Evolutionary conservation across 2,329 filamentous ascomycete species (phyloP), one percentile per base, ranked within the genome.

Genomic region (Pyricularia grisea): DNA sequence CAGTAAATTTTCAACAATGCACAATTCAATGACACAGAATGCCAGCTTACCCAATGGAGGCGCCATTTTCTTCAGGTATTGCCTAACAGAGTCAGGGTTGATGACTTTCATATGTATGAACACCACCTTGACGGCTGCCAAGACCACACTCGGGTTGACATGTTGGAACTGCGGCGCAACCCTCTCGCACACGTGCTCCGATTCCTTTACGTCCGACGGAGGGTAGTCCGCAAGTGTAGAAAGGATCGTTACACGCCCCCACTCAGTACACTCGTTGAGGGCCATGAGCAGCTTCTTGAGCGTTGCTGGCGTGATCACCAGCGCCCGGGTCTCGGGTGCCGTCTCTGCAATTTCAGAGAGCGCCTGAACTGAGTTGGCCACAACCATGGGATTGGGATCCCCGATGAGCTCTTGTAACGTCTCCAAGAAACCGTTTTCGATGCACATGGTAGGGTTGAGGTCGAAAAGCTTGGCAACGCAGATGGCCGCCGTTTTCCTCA

Each of bases 381-480:
- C 95, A 4, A 99, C 95, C 94, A 98, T 99, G 3, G 95, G 95
- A 78, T 99, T 99, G 3, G 95, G 92, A 78, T 99, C 95, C 68
- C 93, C 94, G 73, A 99, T 97, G 83, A 99, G 83, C 79, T 99
- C 95, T 79, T 99, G 94, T 68, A 99, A 81, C 28, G 87, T 93
- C 78, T 98, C 94, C 66, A 99, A 81, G 79, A 99, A 99, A 65
- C 95, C 95, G 74, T 99, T 97, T 77, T 99, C 95, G 69, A 99
- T 87, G 77, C 94, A 98, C 88, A 97, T 91, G 58, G 86, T 80
- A 6, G 94, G 93, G 77, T 97, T 97, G 71, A 99, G 84, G 76
- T 99, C 95, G 80, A 97, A 99, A 7, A 99, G 88, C 81, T 99
- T 99, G 68, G 95, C 95, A 64, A 99, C 95, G 78, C 95, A 98